Evolutionary conservation across 805 yeast species (phyloP).

Genomic region (Wickerhamiella allomyrinae): DNA sequence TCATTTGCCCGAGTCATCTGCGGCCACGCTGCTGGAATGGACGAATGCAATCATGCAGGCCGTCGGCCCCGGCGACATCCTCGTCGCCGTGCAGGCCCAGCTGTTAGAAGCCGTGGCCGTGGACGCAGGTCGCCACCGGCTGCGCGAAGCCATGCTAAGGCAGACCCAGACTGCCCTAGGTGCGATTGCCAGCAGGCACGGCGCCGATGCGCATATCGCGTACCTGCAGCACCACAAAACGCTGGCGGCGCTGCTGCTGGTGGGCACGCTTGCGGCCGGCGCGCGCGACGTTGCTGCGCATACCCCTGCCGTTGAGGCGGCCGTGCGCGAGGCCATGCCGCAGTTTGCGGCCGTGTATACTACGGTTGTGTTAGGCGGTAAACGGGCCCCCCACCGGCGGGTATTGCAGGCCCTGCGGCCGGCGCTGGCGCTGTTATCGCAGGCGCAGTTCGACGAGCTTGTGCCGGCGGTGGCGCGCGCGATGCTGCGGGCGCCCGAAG

Average conservation of each 20-base stretch:
- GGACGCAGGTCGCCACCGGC: background rate
- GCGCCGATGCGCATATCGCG: slow-evolving; percentile 1
- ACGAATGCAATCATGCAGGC: background rate
- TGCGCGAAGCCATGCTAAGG: background rate
- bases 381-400: slow-evolving; percentile 14
- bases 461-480: slow-evolving; percentile 60
- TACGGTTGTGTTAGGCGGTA: slow-evolving; percentile 22
- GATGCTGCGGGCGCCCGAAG: slow-evolving; percentile 64
- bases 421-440: slow-evolving; percentile 29
- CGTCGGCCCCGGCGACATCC: background rate
- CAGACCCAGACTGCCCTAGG: background rate
- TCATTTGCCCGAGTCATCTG: background rate
- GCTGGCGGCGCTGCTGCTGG: background rate
- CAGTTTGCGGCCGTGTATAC: slow-evolving; percentile 15
- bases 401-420: slow-evolving; percentile 26
- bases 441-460: slow-evolving; percentile 29
- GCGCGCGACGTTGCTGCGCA: slow-evolving; percentile 2
- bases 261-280: slow-evolving; percentile 3
- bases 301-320: background rate
- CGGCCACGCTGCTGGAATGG: slow-evolving; percentile 1
- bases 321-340: background rate
- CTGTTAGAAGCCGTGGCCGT: background rate
- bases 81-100: background rate
- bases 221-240: slow-evolving; percentile 1
- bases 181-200: background rate